phyloP scores from a whole-genome alignment of 2,329 filamentous ascomycete species.

The Verticillium zaregamsianum region DNA sequence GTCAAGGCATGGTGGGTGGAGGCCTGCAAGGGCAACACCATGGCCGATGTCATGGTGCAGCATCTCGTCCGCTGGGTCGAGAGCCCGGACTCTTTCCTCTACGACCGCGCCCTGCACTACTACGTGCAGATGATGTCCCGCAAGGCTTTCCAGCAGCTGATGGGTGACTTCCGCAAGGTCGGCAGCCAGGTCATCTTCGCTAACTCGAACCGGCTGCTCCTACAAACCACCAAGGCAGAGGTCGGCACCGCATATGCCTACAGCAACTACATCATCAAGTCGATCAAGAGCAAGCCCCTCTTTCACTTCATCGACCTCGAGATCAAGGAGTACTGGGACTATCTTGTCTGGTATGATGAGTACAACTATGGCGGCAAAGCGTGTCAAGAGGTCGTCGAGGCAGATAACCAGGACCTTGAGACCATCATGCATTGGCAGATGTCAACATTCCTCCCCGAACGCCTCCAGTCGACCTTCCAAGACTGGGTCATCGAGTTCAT shows the following conservation, averaged over 20 bases:
- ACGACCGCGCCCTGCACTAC: slow-evolving; percentile 89
- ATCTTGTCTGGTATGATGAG: slow-evolving; percentile 97
- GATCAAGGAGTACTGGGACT: slow-evolving; percentile 99
- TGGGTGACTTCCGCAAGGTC: slow-evolving; percentile 93
- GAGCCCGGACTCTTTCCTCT: slow-evolving; percentile 87
- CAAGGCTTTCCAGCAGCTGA: slow-evolving; percentile 94
- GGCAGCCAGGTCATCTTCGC: slow-evolving; percentile 96
- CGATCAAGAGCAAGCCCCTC: slow-evolving; percentile 88
- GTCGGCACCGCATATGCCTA: slow-evolving; percentile 96
- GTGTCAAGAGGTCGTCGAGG: slow-evolving; percentile 74
- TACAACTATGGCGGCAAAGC: slow-evolving; percentile 98
- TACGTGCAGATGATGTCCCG: slow-evolving; percentile 99
- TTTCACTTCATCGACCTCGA: slow-evolving; percentile 98
- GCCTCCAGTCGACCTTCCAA: slow-evolving; percentile 79
- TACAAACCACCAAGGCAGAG: slow-evolving; percentile 95
- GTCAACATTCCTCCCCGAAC: slow-evolving; percentile 76
- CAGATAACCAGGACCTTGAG: slow-evolving; percentile 70
- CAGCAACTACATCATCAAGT: slow-evolving; percentile 95
- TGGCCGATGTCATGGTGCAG: slow-evolving; percentile 97
- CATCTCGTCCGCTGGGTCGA: slow-evolving; percentile 97
- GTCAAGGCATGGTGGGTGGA: slow-evolving; percentile 98
- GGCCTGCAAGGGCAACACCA: slow-evolving; percentile 81
- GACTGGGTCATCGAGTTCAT: slow-evolving; percentile 96
- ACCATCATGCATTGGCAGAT: slow-evolving; percentile 99
- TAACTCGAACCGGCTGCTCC: slow-evolving; percentile 78